Percentiles rank a stretch among this genome's conserved stretches.
Conservation (phyloP, 2,329 filamentous ascomycete species). For the Leptosphaerulina australis region DNA sequence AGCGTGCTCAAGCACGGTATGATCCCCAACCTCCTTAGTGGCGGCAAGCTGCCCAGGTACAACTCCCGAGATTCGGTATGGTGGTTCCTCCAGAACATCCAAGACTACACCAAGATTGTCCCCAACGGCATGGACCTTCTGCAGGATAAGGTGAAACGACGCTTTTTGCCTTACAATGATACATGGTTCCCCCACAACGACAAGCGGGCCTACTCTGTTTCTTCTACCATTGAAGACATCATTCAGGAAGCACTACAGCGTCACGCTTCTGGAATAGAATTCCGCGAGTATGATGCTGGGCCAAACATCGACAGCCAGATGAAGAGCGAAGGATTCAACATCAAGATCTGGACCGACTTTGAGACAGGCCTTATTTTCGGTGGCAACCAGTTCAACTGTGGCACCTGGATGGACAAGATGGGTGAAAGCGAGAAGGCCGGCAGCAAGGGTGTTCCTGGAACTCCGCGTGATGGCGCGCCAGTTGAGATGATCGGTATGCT, state of each 20-base stretch:
- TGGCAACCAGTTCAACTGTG: conserved; percentile 92
- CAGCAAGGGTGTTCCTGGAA: conserved; percentile 92
- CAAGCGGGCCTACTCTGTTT: conserved; percentile 79
- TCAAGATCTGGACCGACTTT: conserved; percentile 92
- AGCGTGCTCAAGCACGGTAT: conserved; percentile 98
- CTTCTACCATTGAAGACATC: conserved; percentile 83
- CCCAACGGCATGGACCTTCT: conserved; percentile 78
- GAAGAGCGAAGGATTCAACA: conserved; percentile 89
- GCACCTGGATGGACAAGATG: conserved; percentile 99
- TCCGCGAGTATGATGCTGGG: conserved; percentile 93
- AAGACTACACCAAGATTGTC: conserved; percentile 85
- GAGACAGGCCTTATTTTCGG: conserved; percentile 88
- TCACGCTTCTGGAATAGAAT: conserved; percentile 88
- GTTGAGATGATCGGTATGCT: conserved; percentile 93
- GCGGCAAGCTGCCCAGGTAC: conserved; percentile 85
- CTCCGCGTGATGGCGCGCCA: conserved; percentile 93
- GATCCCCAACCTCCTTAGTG: conserved; percentile 92
- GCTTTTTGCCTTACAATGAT: conserved; percentile 94
- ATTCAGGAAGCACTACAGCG: conserved; percentile 93
- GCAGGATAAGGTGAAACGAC: conserved; percentile 75
- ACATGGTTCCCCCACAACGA: conserved; percentile 89
- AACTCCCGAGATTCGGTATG: conserved; percentile 96
- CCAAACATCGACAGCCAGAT: conserved; percentile 89
- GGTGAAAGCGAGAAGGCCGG: conserved; percentile 91
- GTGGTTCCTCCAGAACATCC: conserved; percentile 96